These are phyloP conservation scores for Penicillium manginii DNA, from an alignment of 495 filamentous ascomycete species.

Conservation along the genomic window DNA sequence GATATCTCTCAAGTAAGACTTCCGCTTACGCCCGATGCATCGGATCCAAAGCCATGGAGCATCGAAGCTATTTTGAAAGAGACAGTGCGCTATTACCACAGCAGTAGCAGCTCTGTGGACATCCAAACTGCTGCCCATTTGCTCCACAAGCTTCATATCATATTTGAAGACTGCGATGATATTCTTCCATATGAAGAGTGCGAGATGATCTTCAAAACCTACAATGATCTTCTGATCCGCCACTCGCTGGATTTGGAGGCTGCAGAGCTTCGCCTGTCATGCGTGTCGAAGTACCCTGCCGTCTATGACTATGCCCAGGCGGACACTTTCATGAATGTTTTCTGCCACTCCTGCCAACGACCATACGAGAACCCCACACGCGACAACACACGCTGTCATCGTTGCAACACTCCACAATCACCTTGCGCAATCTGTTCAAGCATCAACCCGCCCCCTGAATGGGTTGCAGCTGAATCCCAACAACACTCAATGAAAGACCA, in stretches of 20 bases:
- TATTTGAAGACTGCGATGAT: constrained; percentile 44
- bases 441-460: constrained; percentile 53
- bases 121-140: constrained; percentile 53
- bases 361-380: constrained; percentile 48
- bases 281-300: constrained; percentile 60
- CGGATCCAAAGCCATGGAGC: constrained; percentile 50
- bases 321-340: constrained; percentile 50
- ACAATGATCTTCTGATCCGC: constrained; percentile 65
- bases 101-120: constrained; percentile 42
- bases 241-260: constrained; percentile 71
- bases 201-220: constrained; percentile 61
- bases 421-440: constrained; percentile 53
- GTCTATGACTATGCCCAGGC: constrained; percentile 63
- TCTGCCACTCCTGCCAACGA: constrained; percentile 50
- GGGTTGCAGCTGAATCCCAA: constrained; percentile 35
- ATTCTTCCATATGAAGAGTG: constrained; percentile 49
- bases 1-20: constrained; percentile 33
- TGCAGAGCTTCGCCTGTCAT: constrained; percentile 68
- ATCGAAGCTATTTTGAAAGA: constrained; percentile 49
- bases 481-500: constrained; percentile 14
- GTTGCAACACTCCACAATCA: constrained; percentile 47
- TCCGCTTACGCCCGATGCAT: constrained; percentile 35
- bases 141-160: constrained; percentile 46
- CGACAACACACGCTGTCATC: constrained; percentile 48
- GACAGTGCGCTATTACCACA: constrained; percentile 50